Evolutionary conservation across 768 basidiomycete species (phyloP).

Genomic region (Russula abietina): DNA sequence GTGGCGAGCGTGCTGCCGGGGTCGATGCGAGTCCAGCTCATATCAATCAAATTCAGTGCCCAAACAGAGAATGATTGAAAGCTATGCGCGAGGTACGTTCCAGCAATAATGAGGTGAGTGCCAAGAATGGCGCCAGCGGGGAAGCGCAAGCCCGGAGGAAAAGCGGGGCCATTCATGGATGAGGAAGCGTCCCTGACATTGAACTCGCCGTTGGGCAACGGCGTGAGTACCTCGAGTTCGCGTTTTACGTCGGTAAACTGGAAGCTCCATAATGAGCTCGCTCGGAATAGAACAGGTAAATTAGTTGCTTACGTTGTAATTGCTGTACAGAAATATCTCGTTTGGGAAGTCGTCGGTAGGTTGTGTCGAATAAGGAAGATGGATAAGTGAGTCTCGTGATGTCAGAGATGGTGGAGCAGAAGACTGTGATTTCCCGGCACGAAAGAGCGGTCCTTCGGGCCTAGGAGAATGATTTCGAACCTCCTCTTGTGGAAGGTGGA

Average conservation of each 20-base stretch:
- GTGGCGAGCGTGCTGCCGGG: conserved; percentile 77
- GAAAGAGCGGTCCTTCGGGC: conserved; percentile 56
- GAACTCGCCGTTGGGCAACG: conserved; percentile 69
- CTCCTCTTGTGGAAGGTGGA: conserved; percentile 66
- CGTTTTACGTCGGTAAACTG: conserved; percentile 94
- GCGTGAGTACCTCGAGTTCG: conserved; percentile 88
- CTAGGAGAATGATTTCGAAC: conserved; percentile 40
- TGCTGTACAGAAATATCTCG: conserved; percentile 89
- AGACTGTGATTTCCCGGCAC: conserved; percentile 37
- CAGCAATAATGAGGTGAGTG: conserved; percentile 86
- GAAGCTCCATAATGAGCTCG: conserved; percentile 18
- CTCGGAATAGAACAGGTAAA: background rate
- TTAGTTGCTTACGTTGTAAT: conserved; percentile 73
- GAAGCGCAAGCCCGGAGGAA: conserved; percentile 94
- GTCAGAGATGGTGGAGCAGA: conserved; percentile 44
- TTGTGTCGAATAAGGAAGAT: conserved; percentile 70
- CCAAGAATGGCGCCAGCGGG: conserved; percentile 92
- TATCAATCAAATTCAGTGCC: conserved; percentile 79
- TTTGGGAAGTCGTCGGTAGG: conserved; percentile 72
- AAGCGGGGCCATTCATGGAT: conserved; percentile 71
- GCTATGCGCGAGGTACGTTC: conserved; percentile 90
- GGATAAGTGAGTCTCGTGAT: conserved; percentile 51
- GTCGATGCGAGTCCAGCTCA: conserved; percentile 86
- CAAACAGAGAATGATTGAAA: conserved; percentile 96
- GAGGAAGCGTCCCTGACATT: conserved; percentile 74